phyloP scores from a whole-genome alignment of 495 filamentous ascomycete genomes.

The Podospora sp. region DNA sequence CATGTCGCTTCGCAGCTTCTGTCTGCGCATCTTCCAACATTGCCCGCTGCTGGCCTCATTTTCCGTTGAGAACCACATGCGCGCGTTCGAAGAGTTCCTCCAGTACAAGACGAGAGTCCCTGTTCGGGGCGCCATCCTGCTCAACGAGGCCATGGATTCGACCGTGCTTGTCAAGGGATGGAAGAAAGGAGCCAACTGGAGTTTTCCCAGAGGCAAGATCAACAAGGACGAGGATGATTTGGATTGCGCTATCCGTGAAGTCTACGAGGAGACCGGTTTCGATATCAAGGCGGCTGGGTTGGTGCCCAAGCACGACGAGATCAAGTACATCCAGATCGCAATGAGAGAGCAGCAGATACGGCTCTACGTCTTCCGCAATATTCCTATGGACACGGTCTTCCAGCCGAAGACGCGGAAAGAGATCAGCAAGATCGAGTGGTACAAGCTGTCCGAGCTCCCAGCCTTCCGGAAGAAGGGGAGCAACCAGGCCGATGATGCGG shows the following conservation, averaged over 20 bases:
- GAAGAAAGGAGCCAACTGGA: conserved; percentile 96
- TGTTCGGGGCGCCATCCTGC: conserved; percentile 87
- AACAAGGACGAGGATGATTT: conserved; percentile 93
- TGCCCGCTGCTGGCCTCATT: conserved; percentile 84
- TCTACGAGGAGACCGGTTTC: conserved; percentile 93
- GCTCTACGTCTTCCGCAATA: conserved; percentile 84
- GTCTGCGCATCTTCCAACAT: conserved; percentile 84
- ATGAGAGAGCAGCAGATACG: conserved; percentile 92
- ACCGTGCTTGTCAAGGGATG: conserved; percentile 93
- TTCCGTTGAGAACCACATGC: conserved; percentile 72
- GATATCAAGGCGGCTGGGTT: conserved; percentile 74
- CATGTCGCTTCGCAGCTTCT: conserved; percentile 80
- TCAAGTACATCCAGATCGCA: conserved; percentile 79
- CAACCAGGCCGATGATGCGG: conserved; percentile 50
- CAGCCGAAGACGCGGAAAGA: conserved; percentile 91
- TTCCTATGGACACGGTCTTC: conserved; percentile 83
- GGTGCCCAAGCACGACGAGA: conserved; percentile 65
- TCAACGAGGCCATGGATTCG: conserved; percentile 89
- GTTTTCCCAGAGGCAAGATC: conserved; percentile 94
- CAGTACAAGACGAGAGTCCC: conserved; percentile 93
- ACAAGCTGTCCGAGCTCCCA: conserved; percentile 82
- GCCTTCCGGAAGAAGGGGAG: conserved; percentile 69
- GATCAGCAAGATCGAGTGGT: conserved; percentile 96
- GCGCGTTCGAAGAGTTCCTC: conserved; percentile 86
- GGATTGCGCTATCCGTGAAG: conserved; percentile 89